These are phyloP conservation scores for Mucor plumbeus DNA, from an alignment of 371 early-diverging fungal genomes.

Conservation along the genomic window DNA sequence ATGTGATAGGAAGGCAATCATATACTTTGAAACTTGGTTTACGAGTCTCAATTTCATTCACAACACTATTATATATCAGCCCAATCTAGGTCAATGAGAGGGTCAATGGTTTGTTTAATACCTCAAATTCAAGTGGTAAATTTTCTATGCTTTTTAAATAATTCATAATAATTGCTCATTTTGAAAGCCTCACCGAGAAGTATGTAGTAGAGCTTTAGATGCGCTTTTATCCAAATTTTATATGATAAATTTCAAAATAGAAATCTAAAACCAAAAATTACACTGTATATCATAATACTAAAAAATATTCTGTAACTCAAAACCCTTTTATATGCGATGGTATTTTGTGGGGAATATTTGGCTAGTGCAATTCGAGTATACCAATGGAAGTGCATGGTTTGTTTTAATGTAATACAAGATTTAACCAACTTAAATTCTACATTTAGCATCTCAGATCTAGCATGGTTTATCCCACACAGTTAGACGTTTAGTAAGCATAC, in stretches of 20 bases:
- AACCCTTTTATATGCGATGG: background rate
- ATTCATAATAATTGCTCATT: no score
- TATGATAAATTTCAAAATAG: background rate
- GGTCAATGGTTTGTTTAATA: no score
- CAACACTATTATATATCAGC: no score
- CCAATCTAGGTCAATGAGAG: no score
- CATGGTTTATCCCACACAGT: background rate
- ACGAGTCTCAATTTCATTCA: no score
- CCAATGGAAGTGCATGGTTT: background rate
- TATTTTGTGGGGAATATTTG: constrained; percentile 1
- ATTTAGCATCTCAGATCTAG: background rate
- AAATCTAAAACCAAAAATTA: no score
- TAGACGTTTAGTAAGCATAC: background rate
- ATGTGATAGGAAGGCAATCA: no score
- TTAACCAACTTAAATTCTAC: background rate
- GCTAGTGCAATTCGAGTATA: background rate
- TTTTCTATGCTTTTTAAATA: no score
- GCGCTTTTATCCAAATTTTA: background rate
- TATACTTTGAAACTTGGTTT: no score
- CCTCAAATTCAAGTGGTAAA: no score
- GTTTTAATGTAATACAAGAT: background rate
- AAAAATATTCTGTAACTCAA: background rate
- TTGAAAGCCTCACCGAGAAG: no score
- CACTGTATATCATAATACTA: background rate
- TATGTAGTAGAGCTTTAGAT: background rate